Conservation (phyloP, 257 asterid genomes). For the Solanum raphanifolium region DNA sequence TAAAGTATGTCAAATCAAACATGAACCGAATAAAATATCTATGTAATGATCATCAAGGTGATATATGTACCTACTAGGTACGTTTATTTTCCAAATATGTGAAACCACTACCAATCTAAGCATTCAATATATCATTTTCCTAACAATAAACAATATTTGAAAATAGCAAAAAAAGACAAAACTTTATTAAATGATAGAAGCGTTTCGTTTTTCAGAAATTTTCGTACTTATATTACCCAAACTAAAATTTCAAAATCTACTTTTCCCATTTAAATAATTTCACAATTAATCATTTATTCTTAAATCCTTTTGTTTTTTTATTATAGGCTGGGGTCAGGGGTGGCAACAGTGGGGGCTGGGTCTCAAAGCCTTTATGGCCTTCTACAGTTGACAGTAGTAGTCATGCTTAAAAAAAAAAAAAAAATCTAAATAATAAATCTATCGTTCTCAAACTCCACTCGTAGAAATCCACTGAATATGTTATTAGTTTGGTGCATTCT, state of each 20-base stretch:
- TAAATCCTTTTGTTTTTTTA: background rate
- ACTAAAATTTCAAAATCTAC: background rate
- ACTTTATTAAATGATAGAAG: background rate
- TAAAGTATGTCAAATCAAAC: no score
- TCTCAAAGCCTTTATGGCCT: background rate
- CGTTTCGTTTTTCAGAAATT: background rate
- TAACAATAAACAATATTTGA: background rate
- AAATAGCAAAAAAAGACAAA: background rate
- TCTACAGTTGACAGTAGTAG: background rate
- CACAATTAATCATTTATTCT: background rate
- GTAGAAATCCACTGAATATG: no score
- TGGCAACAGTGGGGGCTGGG: background rate
- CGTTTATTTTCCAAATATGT: background rate
- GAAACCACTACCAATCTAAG: background rate
- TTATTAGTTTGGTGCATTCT: background rate
- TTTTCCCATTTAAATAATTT: background rate
- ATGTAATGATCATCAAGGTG: background rate
- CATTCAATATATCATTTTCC: background rate
- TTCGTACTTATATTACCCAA: background rate
- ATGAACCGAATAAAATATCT: background rate
- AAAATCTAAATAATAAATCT: no score
- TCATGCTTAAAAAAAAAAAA: no score
- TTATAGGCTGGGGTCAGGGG: background rate
- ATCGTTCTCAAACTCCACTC: no score
- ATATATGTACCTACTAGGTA: background rate